Evolutionary conservation across 2,329 filamentous ascomycete species (phyloP).

Genomic region (Macrophomina tecta): DNA sequence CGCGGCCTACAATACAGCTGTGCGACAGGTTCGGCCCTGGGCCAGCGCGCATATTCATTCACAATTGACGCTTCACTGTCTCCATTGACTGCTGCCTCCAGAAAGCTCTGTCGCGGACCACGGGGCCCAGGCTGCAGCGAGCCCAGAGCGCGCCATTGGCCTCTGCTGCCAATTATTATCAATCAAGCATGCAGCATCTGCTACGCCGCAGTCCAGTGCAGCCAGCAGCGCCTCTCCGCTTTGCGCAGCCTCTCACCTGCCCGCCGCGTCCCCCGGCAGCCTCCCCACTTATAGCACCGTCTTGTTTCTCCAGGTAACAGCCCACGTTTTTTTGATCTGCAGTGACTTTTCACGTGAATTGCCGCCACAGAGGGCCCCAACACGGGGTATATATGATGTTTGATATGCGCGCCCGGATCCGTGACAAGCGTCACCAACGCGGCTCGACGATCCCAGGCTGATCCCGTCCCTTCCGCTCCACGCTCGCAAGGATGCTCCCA

Average conservation of each 20-base stretch:
- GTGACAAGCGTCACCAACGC: not conserved
- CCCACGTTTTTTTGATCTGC: not conserved
- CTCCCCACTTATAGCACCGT: conserved; percentile 10
- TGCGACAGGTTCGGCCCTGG: not conserved
- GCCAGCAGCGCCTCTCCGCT: not conserved
- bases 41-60: not conserved
- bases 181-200: conserved; percentile 4
- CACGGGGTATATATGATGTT: not conserved
- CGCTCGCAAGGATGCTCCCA: not conserved
- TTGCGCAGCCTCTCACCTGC: not conserved
- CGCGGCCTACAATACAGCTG: not conserved
- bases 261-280: not conserved
- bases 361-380: not conserved
- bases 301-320: conserved; percentile 2
- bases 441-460: conserved; percentile 14
- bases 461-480: conserved; percentile 17
- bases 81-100: not conserved
- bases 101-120: not conserved
- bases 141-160: conserved; percentile 1
- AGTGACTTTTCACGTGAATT: conserved; percentile 18
- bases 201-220: not conserved
- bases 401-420: not conserved
- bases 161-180: not conserved
- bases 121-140: not conserved
- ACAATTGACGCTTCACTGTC: too few species aligned